A percentile compares a stretch with the other conserved stretches of the same genome.
Evolutionary conservation across 345 rosid genomes (phyloP).

Genomic region (Zanthoxylum bungeanum): DNA sequence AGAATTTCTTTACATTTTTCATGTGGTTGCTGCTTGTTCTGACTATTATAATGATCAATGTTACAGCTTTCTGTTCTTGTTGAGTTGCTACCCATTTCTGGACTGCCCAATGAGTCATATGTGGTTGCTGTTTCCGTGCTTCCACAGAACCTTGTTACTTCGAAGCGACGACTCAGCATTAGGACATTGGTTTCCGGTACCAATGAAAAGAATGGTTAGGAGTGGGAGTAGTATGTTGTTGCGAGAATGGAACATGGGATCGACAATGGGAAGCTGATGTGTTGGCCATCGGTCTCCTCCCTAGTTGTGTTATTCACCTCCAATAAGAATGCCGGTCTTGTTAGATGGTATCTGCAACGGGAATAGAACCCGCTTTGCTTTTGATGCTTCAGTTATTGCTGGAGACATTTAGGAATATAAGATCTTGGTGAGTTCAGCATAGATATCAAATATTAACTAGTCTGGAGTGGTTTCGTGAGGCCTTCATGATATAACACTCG

Average conservation of each 20-base stretch:
- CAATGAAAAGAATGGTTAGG: slow-evolving; percentile 36
- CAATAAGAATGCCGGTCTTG: neutral
- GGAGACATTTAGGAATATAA: neutral
- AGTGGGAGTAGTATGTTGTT: slow-evolving; percentile 2
- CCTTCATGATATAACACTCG: neutral
- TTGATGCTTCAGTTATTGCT: neutral
- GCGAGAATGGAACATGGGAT: neutral
- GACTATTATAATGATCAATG: slow-evolving; percentile 2
- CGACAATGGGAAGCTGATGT: neutral
- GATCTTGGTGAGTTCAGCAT: neutral
- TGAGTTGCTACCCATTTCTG: slow-evolving; percentile 82
- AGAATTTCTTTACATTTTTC: neutral
- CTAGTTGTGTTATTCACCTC: neutral
- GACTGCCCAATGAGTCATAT: slow-evolving; percentile 51
- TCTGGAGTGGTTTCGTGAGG: neutral
- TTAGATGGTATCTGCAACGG: neutral
- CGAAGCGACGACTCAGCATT: slow-evolving; percentile 82
- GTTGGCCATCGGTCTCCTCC: neutral
- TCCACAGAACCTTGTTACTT: slow-evolving; percentile 58
- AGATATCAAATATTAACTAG: neutral
- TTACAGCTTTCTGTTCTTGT: slow-evolving; percentile 74
- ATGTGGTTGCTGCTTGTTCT: neutral
- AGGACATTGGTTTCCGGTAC: slow-evolving; percentile 56
- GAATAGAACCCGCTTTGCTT: neutral
- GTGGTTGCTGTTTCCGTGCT: slow-evolving; percentile 79